A percentile compares a stretch with the other conserved stretches of the same genome.
Evolutionary conservation across 2,329 filamentous ascomycete species (phyloP).

Genomic region (Amphichorda felina): DNA sequence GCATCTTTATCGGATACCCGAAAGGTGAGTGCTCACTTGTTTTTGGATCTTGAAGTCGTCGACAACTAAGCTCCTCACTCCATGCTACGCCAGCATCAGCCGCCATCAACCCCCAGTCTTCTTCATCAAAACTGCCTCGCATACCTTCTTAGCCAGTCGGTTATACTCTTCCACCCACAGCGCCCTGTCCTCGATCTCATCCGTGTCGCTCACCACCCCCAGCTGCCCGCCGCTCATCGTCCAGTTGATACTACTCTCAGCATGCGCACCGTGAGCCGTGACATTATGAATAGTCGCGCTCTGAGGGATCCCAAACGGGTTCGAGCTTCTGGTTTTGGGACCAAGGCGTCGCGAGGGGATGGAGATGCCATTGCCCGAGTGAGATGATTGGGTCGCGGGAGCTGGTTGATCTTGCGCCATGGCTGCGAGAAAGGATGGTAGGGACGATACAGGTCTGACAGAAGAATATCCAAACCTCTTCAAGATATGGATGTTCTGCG

Average conservation of each 20-base stretch:
- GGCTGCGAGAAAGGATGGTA: no score
- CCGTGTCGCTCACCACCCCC: conserved; percentile 32
- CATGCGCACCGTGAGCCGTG: conserved; percentile 7
- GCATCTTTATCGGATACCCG: neutral
- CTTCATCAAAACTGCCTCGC: neutral
- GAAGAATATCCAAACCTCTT: no score
- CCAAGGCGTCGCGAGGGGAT: conserved; percentile 7
- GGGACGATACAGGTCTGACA: no score
- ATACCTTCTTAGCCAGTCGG: conserved; percentile 43
- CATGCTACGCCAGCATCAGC: conserved; percentile 28
- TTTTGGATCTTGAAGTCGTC: conserved; percentile 20
- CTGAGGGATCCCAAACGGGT: conserved; percentile 13
- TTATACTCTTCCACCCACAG: conserved; percentile 48
- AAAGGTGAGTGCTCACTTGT: conserved; percentile 18
- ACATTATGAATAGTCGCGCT: conserved; percentile 12
- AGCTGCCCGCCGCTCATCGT: conserved; percentile 40
- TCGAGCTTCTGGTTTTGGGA: conserved; percentile 12
- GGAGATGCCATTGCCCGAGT: no score
- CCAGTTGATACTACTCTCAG: conserved; percentile 45
- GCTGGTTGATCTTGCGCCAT: no score
- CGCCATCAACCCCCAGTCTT: conserved; percentile 1
- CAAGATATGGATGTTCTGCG: no score
- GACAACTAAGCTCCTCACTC: conserved; percentile 26
- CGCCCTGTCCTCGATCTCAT: conserved; percentile 34
- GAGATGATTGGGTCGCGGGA: no score